A percentile compares a stretch with the other conserved stretches of the same genome.
Evolutionary conservation across 2,329 filamentous ascomycete genomes (phyloP).

Genomic region (Trichoderma polysporum): DNA sequence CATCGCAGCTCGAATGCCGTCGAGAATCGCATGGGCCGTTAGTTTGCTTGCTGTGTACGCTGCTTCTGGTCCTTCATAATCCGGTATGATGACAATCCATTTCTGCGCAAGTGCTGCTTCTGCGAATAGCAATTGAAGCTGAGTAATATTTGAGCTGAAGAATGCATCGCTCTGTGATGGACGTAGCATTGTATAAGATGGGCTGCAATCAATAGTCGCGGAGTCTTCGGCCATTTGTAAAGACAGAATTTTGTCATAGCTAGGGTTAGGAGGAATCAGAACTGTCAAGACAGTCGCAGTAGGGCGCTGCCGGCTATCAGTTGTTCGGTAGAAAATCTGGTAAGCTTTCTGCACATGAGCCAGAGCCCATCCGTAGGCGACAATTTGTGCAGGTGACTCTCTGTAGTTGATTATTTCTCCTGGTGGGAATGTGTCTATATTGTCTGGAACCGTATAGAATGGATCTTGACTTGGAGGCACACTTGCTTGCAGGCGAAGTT

Average conservation of each 20-base stretch:
- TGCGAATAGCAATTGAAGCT: conserved; percentile 27
- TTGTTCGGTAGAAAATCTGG: conserved; percentile 43
- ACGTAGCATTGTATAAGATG: conserved; percentile 28
- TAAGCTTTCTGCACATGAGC: conserved; percentile 23
- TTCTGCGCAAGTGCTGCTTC: conserved; percentile 39
- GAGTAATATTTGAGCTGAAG: conserved; percentile 35
- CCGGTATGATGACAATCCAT: conserved; percentile 52
- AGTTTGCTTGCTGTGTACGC: conserved; percentile 42
- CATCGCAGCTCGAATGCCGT: conserved; percentile 44
- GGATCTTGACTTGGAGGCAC: conserved; percentile 22
- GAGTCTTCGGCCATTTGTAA: conserved; percentile 44
- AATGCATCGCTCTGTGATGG: conserved; percentile 30
- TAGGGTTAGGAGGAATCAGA: conserved; percentile 36
- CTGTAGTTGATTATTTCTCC: conserved; percentile 23
- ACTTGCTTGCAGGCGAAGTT: neutral
- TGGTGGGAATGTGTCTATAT: neutral
- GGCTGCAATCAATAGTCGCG: conserved; percentile 37
- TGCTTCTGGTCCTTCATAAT: conserved; percentile 45
- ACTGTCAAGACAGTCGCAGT: conserved; percentile 41
- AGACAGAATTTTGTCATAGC: conserved; percentile 37
- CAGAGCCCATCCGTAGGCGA: conserved; percentile 23
- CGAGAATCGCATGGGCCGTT: conserved; percentile 44
- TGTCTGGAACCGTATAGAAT: conserved; percentile 24
- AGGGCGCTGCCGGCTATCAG: conserved; percentile 35
- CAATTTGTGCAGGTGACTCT: conserved; percentile 18